Percentiles rank a stretch among this genome's conserved stretches.
Conservation (phyloP, 73 alveolate genomes). For the Durusdinium trenchii region DNA sequence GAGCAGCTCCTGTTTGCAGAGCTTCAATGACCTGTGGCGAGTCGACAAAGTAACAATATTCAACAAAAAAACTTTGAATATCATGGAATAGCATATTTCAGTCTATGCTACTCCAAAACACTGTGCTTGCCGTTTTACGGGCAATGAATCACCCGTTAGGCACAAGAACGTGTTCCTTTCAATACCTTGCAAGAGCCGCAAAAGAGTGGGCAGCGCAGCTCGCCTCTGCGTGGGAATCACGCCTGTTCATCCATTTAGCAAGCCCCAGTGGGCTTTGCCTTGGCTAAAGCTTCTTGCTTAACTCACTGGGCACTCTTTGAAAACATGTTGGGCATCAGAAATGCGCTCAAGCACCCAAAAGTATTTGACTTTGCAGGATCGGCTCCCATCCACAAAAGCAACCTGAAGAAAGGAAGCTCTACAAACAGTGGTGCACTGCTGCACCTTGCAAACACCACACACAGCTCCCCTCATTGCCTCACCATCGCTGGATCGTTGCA, state of each 20-base stretch:
- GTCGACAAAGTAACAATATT: background rate
- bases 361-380: slow-evolving; percentile 82
- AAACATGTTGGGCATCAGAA: background rate
- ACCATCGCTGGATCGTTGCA: slow-evolving; percentile 74
- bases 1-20: background rate
- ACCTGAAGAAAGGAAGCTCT: background rate
- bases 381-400: slow-evolving; percentile 94
- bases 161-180: background rate
- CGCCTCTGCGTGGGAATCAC: slow-evolving; percentile 94
- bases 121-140: too few relatives aligned
- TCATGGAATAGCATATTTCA: background rate
- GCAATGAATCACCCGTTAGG: too few relatives aligned
- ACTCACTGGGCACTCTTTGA: background rate
- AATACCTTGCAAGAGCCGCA: background rate
- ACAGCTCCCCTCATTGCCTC: background rate
- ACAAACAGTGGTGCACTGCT: background rate
- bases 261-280: slow-evolving; percentile 90
- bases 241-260: slow-evolving; percentile 70
- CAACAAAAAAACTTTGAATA: background rate
- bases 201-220: background rate
- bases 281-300: background rate
- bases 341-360: slow-evolving; percentile 55
- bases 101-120: background rate
- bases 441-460: background rate
- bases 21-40: slow-evolving; percentile 28